These are phyloP conservation scores for Coemansia sp. DNA, from an alignment of 192 early-diverging fungal genomes.

Conservation along the genomic window DNA sequence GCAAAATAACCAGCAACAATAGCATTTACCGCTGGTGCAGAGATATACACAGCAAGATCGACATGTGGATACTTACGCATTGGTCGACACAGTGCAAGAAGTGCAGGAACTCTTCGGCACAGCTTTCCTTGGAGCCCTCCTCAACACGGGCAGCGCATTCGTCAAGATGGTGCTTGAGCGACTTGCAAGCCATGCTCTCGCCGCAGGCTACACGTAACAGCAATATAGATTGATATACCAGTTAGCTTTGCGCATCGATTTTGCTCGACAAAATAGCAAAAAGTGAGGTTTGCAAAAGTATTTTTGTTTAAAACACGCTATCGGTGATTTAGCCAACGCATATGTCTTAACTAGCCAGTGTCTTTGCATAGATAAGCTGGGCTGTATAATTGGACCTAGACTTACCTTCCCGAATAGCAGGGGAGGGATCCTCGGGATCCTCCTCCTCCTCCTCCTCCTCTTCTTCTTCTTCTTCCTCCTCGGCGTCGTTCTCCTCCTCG, in stretches of 20 bases:
- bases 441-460: constrained; percentile 42
- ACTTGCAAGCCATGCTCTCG: constrained; percentile 63
- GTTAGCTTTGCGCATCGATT: too few species aligned
- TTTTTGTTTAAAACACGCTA: too few species aligned
- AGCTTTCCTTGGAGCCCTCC: constrained; percentile 72
- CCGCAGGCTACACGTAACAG: constrained; percentile 57
- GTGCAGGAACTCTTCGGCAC: constrained; percentile 79
- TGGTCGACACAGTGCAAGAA: constrained; percentile 79
- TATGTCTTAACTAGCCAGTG: too few species aligned
- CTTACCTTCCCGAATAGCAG: constrained; percentile 19
- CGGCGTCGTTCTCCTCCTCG: constrained; percentile 26
- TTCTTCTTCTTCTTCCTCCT: constrained; percentile 20
- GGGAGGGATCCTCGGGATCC: constrained; percentile 43
- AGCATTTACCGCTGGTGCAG: too few species aligned
- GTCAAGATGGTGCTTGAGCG: constrained; percentile 75
- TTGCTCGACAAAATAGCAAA: too few species aligned
- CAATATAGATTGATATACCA: neutral
- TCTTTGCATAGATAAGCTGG: too few species aligned
- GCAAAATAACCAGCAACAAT: too few species aligned
- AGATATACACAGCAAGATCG: neutral
- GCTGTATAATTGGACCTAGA: neutral
- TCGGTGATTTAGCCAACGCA: too few species aligned
- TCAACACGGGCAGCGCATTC: constrained; percentile 78
- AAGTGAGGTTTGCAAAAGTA: too few species aligned
- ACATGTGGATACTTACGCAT: constrained; percentile 66